Evolutionary conservation across 345 rosid genomes (phyloP).

Genomic region (Dimocarpus longan): DNA sequence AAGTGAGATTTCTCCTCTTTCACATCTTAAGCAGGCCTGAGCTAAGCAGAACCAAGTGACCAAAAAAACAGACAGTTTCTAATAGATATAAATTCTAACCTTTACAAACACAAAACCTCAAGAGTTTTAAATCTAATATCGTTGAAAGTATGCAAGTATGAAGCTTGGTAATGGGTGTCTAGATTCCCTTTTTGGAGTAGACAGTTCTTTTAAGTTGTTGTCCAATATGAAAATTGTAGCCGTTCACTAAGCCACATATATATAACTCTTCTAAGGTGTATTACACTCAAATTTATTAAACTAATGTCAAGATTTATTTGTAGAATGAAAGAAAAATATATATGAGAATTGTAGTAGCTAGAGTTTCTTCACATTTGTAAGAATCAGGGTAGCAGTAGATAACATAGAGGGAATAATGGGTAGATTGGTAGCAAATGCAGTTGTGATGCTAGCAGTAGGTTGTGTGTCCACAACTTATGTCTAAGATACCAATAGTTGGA

Average conservation of each 20-base stretch:
- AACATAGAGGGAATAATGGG: background rate
- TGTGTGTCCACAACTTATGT: background rate
- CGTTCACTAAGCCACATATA: too few species aligned
- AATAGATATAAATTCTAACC: too few species aligned
- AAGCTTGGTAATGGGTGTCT: too few species aligned
- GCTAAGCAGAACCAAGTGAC: too few species aligned
- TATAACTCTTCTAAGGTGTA: background rate
- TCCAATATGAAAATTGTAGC: background rate
- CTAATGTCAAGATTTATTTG: background rate
- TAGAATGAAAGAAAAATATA: background rate
- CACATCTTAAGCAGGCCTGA: too few species aligned
- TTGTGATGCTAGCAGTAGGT: background rate
- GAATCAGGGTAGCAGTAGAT: background rate
- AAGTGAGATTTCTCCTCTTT: too few species aligned
- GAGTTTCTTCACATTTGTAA: too few species aligned
- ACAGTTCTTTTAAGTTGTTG: background rate
- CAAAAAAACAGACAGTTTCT: too few species aligned
- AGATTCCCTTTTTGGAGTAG: too few species aligned
- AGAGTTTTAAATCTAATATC: too few species aligned
- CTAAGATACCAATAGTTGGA: background rate
- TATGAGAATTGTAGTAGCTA: background rate
- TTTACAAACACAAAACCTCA: too few species aligned
- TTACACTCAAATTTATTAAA: background rate
- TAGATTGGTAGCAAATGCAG: background rate
- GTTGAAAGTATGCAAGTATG: too few species aligned